A percentile compares a stretch with the other conserved stretches of the same genome.
Conservation (phyloP, 176 grass and related monocot genomes). For the Cenchrus americanus region DNA sequence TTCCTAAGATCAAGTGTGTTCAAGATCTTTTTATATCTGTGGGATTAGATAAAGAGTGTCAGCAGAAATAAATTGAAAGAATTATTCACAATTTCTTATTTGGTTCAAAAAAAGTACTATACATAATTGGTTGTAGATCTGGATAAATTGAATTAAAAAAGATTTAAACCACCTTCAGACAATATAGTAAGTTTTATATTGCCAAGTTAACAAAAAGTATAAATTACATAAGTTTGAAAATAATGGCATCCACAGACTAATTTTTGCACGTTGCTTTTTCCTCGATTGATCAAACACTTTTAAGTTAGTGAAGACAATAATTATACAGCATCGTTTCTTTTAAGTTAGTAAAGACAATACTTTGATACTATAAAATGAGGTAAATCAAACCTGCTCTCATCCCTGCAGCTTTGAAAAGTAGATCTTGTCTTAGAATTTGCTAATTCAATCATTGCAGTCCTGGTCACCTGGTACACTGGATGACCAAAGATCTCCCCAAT, state of each 20-base stretch:
- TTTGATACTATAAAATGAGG: conserved; percentile 10
- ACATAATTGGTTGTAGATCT: background rate
- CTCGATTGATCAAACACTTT: background rate
- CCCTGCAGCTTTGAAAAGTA: conserved; percentile 45
- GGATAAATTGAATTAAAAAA: background rate
- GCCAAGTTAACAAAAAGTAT: background rate
- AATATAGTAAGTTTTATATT: background rate
- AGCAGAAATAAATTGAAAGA: background rate
- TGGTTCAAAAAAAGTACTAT: background rate
- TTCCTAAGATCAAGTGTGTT: conserved; percentile 84
- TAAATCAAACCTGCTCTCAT: conserved; percentile 64
- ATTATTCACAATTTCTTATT: background rate
- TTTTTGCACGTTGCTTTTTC: background rate
- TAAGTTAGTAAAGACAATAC: conserved; percentile 1
- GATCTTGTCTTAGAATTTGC: conserved; percentile 58
- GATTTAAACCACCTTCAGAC: background rate
- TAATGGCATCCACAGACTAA: background rate
- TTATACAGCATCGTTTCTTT: background rate
- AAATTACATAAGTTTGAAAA: background rate
- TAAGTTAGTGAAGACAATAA: conserved; percentile 15
- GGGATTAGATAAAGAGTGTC: conserved; percentile 28
- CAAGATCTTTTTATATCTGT: conserved; percentile 90
- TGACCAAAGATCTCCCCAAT: conserved; percentile 89
- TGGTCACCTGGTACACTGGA: conserved; percentile 77
- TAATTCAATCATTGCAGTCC: conserved; percentile 67